phyloP scores from a whole-genome alignment of 495 filamentous ascomycete genomes.

The Penicillium daleae region DNA sequence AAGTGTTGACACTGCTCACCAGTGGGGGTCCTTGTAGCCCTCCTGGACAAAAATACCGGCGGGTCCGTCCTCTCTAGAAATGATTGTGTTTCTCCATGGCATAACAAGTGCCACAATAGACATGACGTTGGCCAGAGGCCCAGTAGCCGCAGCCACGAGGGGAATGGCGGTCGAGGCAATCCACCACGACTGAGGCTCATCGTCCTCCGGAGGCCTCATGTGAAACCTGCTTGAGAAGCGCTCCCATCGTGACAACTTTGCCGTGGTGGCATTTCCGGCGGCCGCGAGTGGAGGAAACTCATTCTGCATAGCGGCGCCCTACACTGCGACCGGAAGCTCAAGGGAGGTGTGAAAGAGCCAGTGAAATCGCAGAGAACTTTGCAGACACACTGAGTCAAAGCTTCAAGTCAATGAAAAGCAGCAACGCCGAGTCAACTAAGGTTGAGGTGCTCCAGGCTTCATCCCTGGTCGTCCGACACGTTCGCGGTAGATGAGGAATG shows the following conservation, averaged over 20 bases:
- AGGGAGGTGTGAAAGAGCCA: neutral
- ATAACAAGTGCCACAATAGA: slow-evolving; percentile 74
- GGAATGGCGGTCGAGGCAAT: slow-evolving; percentile 78
- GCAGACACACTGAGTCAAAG: neutral
- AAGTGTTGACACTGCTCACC: slow-evolving; percentile 40
- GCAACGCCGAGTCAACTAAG: neutral
- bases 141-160: slow-evolving; percentile 70
- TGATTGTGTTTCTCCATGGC: slow-evolving; percentile 60
- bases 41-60: slow-evolving; percentile 45
- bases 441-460: slow-evolving; percentile 10
- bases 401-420: neutral
- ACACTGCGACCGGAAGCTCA: slow-evolving; percentile 4
- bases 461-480: neutral
- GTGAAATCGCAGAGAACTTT: neutral
- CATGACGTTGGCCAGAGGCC: slow-evolving; percentile 74
- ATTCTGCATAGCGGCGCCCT: slow-evolving; percentile 26
- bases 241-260: slow-evolving; percentile 21
- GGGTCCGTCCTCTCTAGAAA: slow-evolving; percentile 26
- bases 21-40: slow-evolving; percentile 54
- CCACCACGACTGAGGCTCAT: slow-evolving; percentile 69
- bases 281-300: slow-evolving; percentile 15
- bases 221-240: slow-evolving; percentile 32
- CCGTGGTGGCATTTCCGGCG: slow-evolving; percentile 8
- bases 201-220: slow-evolving; percentile 52
- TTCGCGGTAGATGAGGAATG: slow-evolving; percentile 18